Evolutionary conservation across 768 basidiomycete species (phyloP).

Genomic region (Rhizopogon sp.): DNA sequence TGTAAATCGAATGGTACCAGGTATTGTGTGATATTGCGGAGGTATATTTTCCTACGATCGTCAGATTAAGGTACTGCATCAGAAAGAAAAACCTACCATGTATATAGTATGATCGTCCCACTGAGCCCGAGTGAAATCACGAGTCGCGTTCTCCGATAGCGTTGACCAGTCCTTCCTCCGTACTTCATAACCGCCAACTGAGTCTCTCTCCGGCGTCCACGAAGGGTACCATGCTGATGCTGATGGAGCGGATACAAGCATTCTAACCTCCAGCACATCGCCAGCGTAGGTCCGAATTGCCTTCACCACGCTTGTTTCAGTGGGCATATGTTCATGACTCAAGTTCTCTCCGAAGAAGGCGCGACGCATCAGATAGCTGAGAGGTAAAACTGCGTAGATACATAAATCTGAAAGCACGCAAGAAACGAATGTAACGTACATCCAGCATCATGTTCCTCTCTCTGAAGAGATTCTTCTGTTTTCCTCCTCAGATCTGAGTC

Average conservation of each 20-base stretch:
- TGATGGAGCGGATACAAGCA: conserved; percentile 46
- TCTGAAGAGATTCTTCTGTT: conserved; percentile 32
- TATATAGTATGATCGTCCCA: conserved; percentile 70
- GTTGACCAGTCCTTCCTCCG: conserved; percentile 45
- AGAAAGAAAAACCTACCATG: conserved; percentile 36
- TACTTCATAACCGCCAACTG: conserved; percentile 59
- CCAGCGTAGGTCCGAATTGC: conserved; percentile 48
- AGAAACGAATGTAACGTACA: conserved; percentile 37
- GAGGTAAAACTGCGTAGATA: conserved; percentile 47
- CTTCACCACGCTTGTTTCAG: conserved; percentile 49
- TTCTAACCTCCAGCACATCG: conserved; percentile 52
- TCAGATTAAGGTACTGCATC: conserved; percentile 1
- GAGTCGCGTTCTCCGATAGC: conserved; percentile 15
- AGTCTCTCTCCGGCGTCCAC: conserved; percentile 22
- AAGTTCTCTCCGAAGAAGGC: conserved; percentile 22
- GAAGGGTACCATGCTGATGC: conserved; percentile 33
- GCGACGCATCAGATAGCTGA: conserved; percentile 47
- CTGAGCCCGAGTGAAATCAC: conserved; percentile 31
- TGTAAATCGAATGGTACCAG: conserved; percentile 45
- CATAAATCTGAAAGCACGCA: conserved; percentile 8
- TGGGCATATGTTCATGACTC: conserved; percentile 10
- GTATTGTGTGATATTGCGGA: conserved; percentile 40
- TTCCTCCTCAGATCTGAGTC: conserved; percentile 49
- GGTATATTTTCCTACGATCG: conserved; percentile 66
- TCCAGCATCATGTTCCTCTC: conserved; percentile 26